A percentile compares a stretch with the other conserved stretches of the same genome.
These are phyloP conservation scores for Phaeosphaeriaceae sp. DNA, from an alignment of 2,329 filamentous ascomycete species.

Conservation along the genomic window DNA sequence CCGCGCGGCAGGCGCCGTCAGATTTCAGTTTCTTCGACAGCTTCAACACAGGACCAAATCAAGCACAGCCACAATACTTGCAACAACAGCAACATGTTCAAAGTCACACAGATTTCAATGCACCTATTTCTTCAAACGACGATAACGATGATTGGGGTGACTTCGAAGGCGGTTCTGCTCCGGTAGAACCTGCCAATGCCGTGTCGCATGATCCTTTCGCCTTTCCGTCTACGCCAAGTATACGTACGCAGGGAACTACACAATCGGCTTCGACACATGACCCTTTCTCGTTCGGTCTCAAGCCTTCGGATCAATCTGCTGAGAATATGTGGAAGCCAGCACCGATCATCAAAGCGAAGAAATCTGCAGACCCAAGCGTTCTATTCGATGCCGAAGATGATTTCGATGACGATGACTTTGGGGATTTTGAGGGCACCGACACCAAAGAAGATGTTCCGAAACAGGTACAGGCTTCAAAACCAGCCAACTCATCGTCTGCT, in stretches of 20 bases:
- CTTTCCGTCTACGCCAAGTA: background rate
- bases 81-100: slow-evolving; percentile 16
- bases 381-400: slow-evolving; percentile 51
- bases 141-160: slow-evolving; percentile 52
- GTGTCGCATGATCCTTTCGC: slow-evolving; percentile 23
- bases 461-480: slow-evolving; percentile 4
- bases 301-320: slow-evolving; percentile 8
- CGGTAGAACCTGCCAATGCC: slow-evolving; percentile 21
- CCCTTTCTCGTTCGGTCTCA: slow-evolving; percentile 17
- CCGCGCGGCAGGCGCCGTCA: slow-evolving; percentile 16
- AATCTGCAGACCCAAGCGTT: slow-evolving; percentile 45
- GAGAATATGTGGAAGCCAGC: slow-evolving; percentile 33
- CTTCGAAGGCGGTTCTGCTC: slow-evolving; percentile 43
- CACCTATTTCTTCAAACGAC: slow-evolving; percentile 10
- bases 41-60: slow-evolving; percentile 26
- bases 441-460: background rate
- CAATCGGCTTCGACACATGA: slow-evolving; percentile 9
- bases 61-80: slow-evolving; percentile 16
- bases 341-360: slow-evolving; percentile 39
- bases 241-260: background rate
- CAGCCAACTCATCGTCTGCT: slow-evolving; percentile 18
- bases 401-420: slow-evolving; percentile 47
- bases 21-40: slow-evolving; percentile 47
- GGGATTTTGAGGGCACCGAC: slow-evolving; percentile 42
- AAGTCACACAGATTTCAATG: background rate